Base-by-base conservation (phyloP, 164 flowering plant genomes). In the Platanus orientalis region DNA sequence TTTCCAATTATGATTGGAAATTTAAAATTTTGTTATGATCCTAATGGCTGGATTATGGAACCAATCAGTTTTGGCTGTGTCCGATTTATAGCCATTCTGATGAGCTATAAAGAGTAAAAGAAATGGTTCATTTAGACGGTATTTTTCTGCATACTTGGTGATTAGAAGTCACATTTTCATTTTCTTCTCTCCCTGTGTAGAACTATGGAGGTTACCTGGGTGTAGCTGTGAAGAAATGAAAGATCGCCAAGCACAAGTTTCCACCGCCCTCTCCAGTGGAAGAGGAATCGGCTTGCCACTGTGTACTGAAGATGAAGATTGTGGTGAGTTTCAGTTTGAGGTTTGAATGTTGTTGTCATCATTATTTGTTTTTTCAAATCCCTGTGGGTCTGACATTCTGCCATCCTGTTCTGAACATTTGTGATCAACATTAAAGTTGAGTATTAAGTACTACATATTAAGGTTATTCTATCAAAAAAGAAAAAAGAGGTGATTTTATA, bases 201-300 rank as follows among this genome's bases (percentile, higher is more conserved):
- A 69, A 47, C 40, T 16, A 34, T n/a, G 84, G 85, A 64, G 86
- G 84, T 65, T 56, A 26, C 62, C 9, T 82, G 47, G 94, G 89
- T 60, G 73, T 83, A 47, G 75, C 78, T 9, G 87, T 86, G 7
- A 86, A 71, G 84, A 87, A 77, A 73, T 51, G 78, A 59, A 81
- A 68, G 69, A 60, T 78, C 69, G 90, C 90, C 3, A 83, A 82
- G 61, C 85, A 76, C 71, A 83, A 78, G 76, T 58, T 83, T 19
- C 88, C 86, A 32, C 69, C 77, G 74, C 36, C 75, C 79, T 56
- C 81, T 84, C 6, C 69, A 64, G 63, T 84, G 89, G 89, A 88
- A 74, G 78, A 78, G 79, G 75, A 81, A 83, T 62, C 75, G 21
- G 19, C 78, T 79, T 56, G 85, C 82, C 10, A 80, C 83, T 27